Percentiles rank a stretch among this genome's conserved stretches.
Conservation (phyloP, 129 eudicot genomes). For the Chrysanthemum seticuspe region DNA sequence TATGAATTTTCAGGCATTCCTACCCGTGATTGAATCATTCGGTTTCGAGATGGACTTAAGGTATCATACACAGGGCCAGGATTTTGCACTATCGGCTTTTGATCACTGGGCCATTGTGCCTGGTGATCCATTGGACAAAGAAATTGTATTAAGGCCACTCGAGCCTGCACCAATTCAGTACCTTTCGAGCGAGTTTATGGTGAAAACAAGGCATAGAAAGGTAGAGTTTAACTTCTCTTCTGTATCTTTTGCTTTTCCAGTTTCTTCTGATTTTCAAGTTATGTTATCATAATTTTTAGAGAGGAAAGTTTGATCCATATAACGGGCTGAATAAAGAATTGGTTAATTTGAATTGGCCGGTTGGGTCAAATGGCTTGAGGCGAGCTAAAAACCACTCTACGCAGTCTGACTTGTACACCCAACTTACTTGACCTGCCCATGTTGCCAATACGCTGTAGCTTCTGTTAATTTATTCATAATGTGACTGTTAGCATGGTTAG, state of each 20-base stretch:
- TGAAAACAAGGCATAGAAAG: slow-evolving; percentile 96
- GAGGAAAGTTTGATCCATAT: no score
- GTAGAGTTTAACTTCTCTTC: slow-evolving; percentile 40
- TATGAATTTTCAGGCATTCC: no score
- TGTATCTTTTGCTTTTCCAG: no score
- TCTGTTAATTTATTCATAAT: no score
- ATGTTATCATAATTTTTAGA: slow-evolving; percentile 34
- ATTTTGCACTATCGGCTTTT: slow-evolving; percentile 69
- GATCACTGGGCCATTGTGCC: slow-evolving; percentile 98
- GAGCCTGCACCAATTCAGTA: slow-evolving; percentile 96
- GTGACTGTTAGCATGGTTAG: no score
- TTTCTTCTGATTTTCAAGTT: slow-evolving; percentile 50
- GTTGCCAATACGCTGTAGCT: no score
- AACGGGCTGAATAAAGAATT: no score
- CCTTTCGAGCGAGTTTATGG: slow-evolving; percentile 91
- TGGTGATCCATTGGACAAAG: slow-evolving; percentile 92
- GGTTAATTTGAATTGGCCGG: no score
- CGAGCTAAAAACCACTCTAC: no score
- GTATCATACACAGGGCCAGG: slow-evolving; percentile 93
- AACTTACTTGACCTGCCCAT: no score
- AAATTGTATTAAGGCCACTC: slow-evolving; percentile 78
- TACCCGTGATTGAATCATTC: slow-evolving; percentile 74
- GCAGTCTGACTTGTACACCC: no score
- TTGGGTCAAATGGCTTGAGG: no score
- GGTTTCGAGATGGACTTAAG: slow-evolving; percentile 94